Base-by-base conservation (phyloP, 164 flowering plant species). In the Piper betle region DNA sequence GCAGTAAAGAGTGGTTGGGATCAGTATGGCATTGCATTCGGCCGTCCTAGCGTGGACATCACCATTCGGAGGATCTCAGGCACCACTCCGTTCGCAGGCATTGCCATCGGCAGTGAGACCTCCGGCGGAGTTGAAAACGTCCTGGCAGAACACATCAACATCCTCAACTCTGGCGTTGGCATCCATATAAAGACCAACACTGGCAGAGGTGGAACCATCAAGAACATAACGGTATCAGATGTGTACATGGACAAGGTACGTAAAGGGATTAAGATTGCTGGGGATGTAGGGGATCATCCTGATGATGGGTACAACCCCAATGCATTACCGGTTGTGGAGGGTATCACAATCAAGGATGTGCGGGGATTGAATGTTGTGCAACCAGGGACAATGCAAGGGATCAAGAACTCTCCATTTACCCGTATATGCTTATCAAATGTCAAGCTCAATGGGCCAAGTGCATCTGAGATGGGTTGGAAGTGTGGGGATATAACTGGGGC, bases 1-100 rank as follows among this genome's bases (percentile, higher is more conserved):
- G 87, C 96, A 11, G 81, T 93, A 57, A 93, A 93, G 78, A 90
- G 97, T 66, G 99, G 99, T 12, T 93, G 99, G 99, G 99, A 93
- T 63, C 84, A 93, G 65, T 93, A 93, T 41, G 99, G 99, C 6
- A 86, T 85, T 39, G 71, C 86, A 8, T 93, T 72, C 61, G 88
- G 83, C 7, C 87, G 84, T 20, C 84, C 83, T 12, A 88, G 96
- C 71, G 59, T 68, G 8, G 74, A 40, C 62, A 86, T 91, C 77
- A 90, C 95, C 66, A 84, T 94, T 67, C 75, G 99, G n/a, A 74
- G 96, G 19, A 11, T 94, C 9, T 75, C 84, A 15, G 99, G 97
- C 37, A 80, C 95, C 17, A 78, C 93, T 53, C 89, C 97, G 20
- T 90, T 81, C 72, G 84, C 97, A 16, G 99, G 97, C 64, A 84